A percentile compares a stretch with the other conserved stretches of the same genome.
These are phyloP conservation scores for Pholiota microspora DNA, from an alignment of 768 basidiomycete genomes.

Conservation along the genomic window DNA sequence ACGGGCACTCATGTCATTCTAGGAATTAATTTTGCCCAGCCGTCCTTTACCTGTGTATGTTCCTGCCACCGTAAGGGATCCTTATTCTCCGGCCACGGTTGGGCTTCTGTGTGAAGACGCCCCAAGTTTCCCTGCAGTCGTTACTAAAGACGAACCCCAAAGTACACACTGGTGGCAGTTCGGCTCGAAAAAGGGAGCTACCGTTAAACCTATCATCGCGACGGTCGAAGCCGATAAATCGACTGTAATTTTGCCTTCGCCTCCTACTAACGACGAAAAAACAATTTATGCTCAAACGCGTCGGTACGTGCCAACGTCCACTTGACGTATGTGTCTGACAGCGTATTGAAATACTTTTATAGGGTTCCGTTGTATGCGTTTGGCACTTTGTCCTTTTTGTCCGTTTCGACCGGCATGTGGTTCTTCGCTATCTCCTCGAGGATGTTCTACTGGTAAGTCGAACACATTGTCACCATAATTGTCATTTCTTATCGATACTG, in stretches of 20 bases:
- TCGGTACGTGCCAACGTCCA: constrained; percentile 16
- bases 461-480: too few relatives aligned
- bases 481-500: not conserved
- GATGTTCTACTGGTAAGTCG: constrained; percentile 23
- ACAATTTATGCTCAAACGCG: constrained; percentile 20
- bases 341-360: not conserved
- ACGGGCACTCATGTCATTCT: not conserved
- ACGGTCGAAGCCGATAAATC: constrained; percentile 18
- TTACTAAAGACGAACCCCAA: not conserved
- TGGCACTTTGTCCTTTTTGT: constrained; percentile 25
- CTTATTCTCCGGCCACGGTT: constrained; percentile 4
- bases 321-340: constrained; percentile 9
- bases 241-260: constrained; percentile 21
- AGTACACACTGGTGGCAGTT: constrained; percentile 15
- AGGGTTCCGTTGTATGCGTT: constrained; percentile 21
- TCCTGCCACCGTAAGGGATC: constrained; percentile 1
- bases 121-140: not conserved
- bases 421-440: constrained; percentile 23
- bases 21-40: constrained; percentile 14
- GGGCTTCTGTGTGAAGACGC: constrained; percentile 4
- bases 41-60: constrained; percentile 10
- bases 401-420: constrained; percentile 26
- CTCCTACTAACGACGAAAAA: constrained; percentile 23
- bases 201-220: constrained; percentile 12
- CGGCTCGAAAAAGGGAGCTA: constrained; percentile 6